Evolutionary conservation across 441 rosid species (phyloP), one percentile per base, ranked within the genome.

Genomic region (Mallotus japonicus): DNA sequence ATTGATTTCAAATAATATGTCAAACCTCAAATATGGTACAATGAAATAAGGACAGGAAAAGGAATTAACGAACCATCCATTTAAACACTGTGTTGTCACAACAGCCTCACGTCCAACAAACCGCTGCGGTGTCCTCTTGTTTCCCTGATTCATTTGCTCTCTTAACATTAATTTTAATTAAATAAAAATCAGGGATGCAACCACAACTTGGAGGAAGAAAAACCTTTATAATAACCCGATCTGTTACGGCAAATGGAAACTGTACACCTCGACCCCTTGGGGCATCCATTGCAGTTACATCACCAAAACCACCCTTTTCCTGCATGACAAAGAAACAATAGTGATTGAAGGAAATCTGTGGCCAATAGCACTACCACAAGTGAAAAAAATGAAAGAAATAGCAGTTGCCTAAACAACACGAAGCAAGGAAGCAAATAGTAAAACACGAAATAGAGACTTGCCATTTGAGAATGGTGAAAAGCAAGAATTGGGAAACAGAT

Each of bases 41-140:
- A 58, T 58, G n/a, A 34, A 68, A 66, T 7, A 20, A 65, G 73
- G 13, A 24, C 46, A 73, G 11, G 32, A 58, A 42, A 24, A 55
- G 55, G 51, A 74, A 65, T 56, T 47, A 28, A 83, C 88, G 34
- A 72, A 92, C 99, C 99, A 95, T 89, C 97, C 99, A 77, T 95
- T 92, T 79, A 95, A 86, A 90, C 99, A 95, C 73, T 95, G 99
- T 28, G 99, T 89, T 71, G 99, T 95, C 57, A 92, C 97, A 74
- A 95, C 87, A 71, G 99, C 99, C 84, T 92, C 95, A 5, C 99
- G 93, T 73, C 97, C 99, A 78, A 95, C 99, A 88, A 95, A 95
- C 67, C 96, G 95, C 76, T 85, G 86, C 1, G 99, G 99, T 22
- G 97, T 95, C 87, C 99, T 89, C 86, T 91, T 95, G 87, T 95